A percentile compares a stretch with the other conserved stretches of the same genome.
These are phyloP conservation scores for Metschnikowia anglica DNA, from an alignment of 805 yeast genomes.

Conservation along the genomic window DNA sequence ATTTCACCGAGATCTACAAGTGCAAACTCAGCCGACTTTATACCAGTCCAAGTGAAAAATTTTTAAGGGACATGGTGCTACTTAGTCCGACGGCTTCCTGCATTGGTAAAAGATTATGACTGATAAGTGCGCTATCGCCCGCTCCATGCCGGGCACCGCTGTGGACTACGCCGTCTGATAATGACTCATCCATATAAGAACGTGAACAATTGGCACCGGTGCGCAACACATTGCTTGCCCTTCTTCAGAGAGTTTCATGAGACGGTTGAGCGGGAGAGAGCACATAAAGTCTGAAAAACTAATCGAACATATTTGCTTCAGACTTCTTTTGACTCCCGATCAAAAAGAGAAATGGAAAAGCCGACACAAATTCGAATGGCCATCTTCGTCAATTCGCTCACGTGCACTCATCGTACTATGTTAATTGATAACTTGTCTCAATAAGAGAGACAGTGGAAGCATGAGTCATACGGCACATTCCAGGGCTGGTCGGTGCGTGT, in stretches of 20 bases:
- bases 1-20: neutral
- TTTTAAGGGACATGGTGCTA: slow-evolving; percentile 16
- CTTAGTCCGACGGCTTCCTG: slow-evolving; percentile 16
- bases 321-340: no score
- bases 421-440: neutral
- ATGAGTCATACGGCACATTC: neutral
- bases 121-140: slow-evolving; percentile 21
- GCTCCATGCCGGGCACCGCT: slow-evolving; percentile 6
- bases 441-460: neutral
- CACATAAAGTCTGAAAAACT: no score
- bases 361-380: no score
- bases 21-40: slow-evolving; percentile 8
- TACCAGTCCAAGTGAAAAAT: slow-evolving; percentile 16
- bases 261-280: no score
- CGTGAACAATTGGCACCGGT: slow-evolving; percentile 12
- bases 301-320: neutral
- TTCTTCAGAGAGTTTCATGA: neutral
- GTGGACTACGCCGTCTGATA: slow-evolving; percentile 17
- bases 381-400: no score
- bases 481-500: neutral
- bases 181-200: slow-evolving; percentile 18
- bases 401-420: neutral
- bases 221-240: slow-evolving; percentile 1
- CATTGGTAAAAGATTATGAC: slow-evolving; percentile 16
- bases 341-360: no score